These are phyloP conservation scores for Knoxdaviesia proteae DNA, from an alignment of 2,329 filamentous ascomycete genomes.

Conservation along the genomic window DNA sequence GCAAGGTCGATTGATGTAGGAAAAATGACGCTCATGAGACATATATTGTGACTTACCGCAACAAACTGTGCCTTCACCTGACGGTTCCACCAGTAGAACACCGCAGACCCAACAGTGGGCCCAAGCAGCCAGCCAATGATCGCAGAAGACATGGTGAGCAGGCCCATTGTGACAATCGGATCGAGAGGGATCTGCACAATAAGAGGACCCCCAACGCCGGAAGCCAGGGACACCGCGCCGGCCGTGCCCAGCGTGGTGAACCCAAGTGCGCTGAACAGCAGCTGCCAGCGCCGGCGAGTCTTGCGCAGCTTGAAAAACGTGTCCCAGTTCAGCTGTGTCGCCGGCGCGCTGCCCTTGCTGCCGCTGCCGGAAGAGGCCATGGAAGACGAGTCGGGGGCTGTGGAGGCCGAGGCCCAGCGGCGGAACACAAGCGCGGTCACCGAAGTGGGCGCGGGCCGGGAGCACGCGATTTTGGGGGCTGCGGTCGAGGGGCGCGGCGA, in stretches of 20 bases:
- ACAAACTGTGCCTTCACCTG: slow-evolving; percentile 46
- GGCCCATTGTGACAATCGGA: slow-evolving; percentile 64
- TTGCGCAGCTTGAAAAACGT: slow-evolving; percentile 81
- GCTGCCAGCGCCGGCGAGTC: slow-evolving; percentile 63
- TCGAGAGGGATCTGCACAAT: slow-evolving; percentile 61
- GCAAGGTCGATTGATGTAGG: not conserved
- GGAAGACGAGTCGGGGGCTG: slow-evolving; percentile 4
- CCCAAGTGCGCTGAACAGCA: slow-evolving; percentile 51
- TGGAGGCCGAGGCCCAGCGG: slow-evolving; percentile 8
- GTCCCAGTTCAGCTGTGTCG: slow-evolving; percentile 56
- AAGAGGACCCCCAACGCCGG: slow-evolving; percentile 51
- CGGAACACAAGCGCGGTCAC: slow-evolving; percentile 8
- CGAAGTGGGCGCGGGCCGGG: slow-evolving; percentile 2
- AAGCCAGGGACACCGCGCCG: slow-evolving; percentile 46
- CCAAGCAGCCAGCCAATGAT: slow-evolving; percentile 78
- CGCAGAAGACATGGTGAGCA: slow-evolving; percentile 57
- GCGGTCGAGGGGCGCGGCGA: slow-evolving; percentile 4
- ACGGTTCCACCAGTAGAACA: slow-evolving; percentile 61
- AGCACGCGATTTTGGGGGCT: slow-evolving; percentile 1
- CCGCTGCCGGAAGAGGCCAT: slow-evolving; percentile 9
- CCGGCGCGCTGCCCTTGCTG: slow-evolving; percentile 10
- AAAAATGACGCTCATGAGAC: not conserved
- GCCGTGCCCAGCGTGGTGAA: slow-evolving; percentile 39
- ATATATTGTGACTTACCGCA: slow-evolving; percentile 24
- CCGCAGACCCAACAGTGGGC: slow-evolving; percentile 56